Base-by-base conservation (phyloP, 2,329 filamentous ascomycete species). In the Hirsutella minnesotensis region DNA sequence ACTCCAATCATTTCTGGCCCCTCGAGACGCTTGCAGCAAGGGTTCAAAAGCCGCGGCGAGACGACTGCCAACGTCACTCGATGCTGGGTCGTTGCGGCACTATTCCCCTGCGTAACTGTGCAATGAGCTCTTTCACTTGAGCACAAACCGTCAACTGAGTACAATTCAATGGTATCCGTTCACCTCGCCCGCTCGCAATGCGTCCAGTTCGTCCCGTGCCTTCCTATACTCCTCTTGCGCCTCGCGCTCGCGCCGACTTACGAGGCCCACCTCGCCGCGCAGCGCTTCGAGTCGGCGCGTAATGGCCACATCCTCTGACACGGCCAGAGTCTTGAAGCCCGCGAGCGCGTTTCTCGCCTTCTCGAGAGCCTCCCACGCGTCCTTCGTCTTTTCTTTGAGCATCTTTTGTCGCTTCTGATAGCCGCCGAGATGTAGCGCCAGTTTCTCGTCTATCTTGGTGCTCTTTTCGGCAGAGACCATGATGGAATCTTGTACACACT, bases 381-480 rank as follows among this genome's bases (percentile, higher is more conserved):
- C 84, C 16, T 65, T 63, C 48, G 94, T 85, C 67, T 95, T 96
- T 46, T 80, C 75, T 19, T 79, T 77, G 21, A 98, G 73, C 52
- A 78, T 80, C 61, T 88, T 88, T 29, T 86, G 80, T 27, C 92
- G 83, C 52, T 88, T 81, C 59, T 89, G 81, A 64, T 98, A 98
- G 13, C 92, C 92, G 20, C 89, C 89, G 3, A 94, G 78, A 54
- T 92, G 82, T 42, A 94, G 71, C 0, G 73, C 72, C n/a, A 98
- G 75, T 64, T 92, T 95, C 75, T 95, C 95, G 64, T 96, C 89
- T 1, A 94, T 69, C 62, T 90, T 94, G 57, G 87, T 86, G 42
- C 85, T 86, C 44, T 81, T 75, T 52, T 90, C 81, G 3, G 89
- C 92, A 0, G 80, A 79, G 3, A 74, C 68, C 52, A 85, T 73